These are phyloP conservation scores for Phylloporus arenicola DNA, from an alignment of 768 basidiomycete genomes.

Conservation along the genomic window DNA sequence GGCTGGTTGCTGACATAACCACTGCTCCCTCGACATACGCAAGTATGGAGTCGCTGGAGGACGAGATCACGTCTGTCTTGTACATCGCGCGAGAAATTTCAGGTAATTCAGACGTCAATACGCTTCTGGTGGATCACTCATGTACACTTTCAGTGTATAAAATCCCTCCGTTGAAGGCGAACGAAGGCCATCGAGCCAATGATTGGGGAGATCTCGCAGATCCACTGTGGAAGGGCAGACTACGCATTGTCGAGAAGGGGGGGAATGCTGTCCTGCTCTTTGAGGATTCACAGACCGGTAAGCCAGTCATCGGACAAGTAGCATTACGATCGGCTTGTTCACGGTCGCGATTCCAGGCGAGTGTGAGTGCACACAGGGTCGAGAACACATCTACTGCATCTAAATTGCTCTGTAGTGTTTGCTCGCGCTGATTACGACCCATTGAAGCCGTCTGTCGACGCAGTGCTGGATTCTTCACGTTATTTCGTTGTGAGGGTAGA, in stretches of 20 bases:
- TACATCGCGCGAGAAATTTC: conserved; percentile 89
- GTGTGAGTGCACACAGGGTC: conserved; percentile 41
- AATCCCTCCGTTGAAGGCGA: conserved; percentile 80
- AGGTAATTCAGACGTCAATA: conserved; percentile 44
- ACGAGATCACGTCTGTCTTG: conserved; percentile 85
- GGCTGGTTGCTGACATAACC: conserved; percentile 23
- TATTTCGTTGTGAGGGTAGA: conserved; percentile 94
- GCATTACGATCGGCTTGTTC: conserved; percentile 3
- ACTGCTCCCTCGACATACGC: background rate
- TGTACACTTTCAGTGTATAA: conserved; percentile 62
- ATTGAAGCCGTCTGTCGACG: conserved; percentile 79
- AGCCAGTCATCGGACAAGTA: conserved; percentile 18
- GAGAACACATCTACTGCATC: conserved; percentile 1
- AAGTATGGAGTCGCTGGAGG: conserved; percentile 52
- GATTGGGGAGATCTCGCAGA: conserved; percentile 85
- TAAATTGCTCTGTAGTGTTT: conserved; percentile 54
- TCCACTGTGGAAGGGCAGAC: conserved; percentile 88
- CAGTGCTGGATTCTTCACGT: conserved; percentile 91
- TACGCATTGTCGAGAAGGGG: conserved; percentile 79
- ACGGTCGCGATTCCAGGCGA: conserved; percentile 43
- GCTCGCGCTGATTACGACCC: conserved; percentile 81
- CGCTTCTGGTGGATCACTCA: conserved; percentile 14
- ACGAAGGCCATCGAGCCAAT: conserved; percentile 87
- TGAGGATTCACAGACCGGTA: conserved; percentile 78
- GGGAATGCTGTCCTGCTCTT: conserved; percentile 64